phyloP scores from a whole-genome alignment of 2,329 filamentous ascomycete species.

The Aspergillus proliferans region DNA sequence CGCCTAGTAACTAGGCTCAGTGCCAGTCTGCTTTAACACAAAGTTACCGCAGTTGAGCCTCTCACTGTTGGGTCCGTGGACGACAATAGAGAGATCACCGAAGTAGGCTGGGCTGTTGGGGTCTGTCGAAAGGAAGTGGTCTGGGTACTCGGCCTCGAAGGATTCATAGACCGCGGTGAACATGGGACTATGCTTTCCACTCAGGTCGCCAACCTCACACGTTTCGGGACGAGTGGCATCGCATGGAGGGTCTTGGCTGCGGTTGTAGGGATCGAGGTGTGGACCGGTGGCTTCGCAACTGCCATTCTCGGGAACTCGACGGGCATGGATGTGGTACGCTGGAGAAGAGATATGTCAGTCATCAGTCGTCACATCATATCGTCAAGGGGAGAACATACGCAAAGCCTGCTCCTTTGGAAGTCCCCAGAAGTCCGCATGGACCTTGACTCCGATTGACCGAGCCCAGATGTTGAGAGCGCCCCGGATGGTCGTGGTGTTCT shows the following conservation, averaged over 20 bases:
- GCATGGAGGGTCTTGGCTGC: constrained; percentile 58
- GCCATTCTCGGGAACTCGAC: constrained; percentile 57
- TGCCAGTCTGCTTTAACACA: constrained; percentile 7
- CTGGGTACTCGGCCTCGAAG: constrained; percentile 36
- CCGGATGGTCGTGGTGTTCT: constrained; percentile 50
- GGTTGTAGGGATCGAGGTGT: constrained; percentile 66
- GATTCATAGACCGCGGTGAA: constrained; percentile 35
- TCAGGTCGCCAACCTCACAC: constrained; percentile 71
- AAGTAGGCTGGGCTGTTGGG: constrained; percentile 42
- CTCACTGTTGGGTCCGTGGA: constrained; percentile 49
- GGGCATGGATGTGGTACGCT: constrained; percentile 67
- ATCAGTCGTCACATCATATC: constrained; percentile 10
- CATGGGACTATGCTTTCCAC: constrained; percentile 66
- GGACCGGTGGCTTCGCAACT: constrained; percentile 64
- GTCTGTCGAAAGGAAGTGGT: constrained; percentile 45
- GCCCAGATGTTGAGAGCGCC: constrained; percentile 47
- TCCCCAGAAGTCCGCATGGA: constrained; percentile 52
- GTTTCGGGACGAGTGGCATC: constrained; percentile 51
- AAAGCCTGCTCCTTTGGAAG: constrained; percentile 55
- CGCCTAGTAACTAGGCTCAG: background rate
- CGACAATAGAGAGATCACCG: constrained; percentile 49
- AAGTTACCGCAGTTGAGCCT: constrained; percentile 56
- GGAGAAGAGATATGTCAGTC: constrained; percentile 1
- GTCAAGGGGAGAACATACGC: constrained; percentile 40
- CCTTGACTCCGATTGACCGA: constrained; percentile 48